Evolutionary conservation across 495 filamentous ascomycete species (phyloP), one percentile per base, ranked within the genome.

Genomic region (Aspergillus kassunensis): DNA sequence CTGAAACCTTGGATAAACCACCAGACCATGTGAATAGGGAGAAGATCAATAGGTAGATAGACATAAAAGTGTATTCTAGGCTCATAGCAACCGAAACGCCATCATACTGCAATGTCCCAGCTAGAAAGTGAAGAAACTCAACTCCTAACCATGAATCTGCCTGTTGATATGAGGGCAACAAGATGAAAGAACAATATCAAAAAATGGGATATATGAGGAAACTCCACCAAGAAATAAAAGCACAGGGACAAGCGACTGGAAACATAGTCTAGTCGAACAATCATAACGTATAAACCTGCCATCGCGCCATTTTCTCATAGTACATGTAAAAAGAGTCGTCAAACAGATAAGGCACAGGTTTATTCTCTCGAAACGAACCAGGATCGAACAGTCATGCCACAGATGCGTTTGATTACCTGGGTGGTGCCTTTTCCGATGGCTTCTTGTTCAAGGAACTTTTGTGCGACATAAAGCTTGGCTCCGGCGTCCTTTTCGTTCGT

Each of bases 361-460:
- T 58, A 75, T 59, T 71, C 72, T 51, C 72, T 67, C 18, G 67
- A 72, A 40, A 73, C 63, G 45, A 70, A 67, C 80, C 80, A 84
- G n/a, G 73, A 73, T 31, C 77, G 72, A 19, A 79, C 66, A 13
- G 85, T 87, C 70, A 93, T 82, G 23, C 85, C 82, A 57, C 88
- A 86, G 27, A 93, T 71, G 23, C 88, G 79, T 55, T 88, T 87
- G 53, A 91, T 81, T 30, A 92, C 85, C 58, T 91, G 89, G 4
- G 85, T 91, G 7, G 89, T 92, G 21, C 85, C 85, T 44, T 81
- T 83, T 16, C 80, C 80, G 43, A 69, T 72, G 29, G 85, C 80
- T 66, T 95, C 85, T 49, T 86, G 80, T 51, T 85, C 83, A 31
- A 95, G 81, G 67, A 95, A 95, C 58, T 81, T 83, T 63, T 88